Conservation (phyloP, 257 asterid species). For the Linaria vulgaris region DNA sequence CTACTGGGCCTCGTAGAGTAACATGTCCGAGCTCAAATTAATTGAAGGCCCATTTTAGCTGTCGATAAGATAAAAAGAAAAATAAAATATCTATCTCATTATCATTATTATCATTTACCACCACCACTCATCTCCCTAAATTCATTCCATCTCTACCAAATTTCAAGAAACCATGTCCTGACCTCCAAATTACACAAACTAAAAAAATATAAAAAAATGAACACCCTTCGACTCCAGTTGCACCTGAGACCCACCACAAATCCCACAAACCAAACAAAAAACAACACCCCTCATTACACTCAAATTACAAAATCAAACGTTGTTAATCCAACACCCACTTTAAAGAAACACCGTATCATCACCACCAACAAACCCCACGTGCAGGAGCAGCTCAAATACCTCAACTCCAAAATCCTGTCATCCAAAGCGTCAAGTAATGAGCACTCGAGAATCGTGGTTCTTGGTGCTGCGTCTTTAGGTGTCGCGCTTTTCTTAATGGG, state of each 20-base stretch:
- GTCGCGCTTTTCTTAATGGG: constrained; percentile 61
- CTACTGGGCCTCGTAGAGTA: too few species aligned
- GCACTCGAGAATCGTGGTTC: constrained; percentile 39
- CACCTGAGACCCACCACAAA: constrained; percentile 30
- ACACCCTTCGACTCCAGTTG: constrained; percentile 40
- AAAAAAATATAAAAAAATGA: constrained; percentile 35
- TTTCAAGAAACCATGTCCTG: constrained; percentile 19
- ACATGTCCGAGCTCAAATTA: too few species aligned
- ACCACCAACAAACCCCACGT: not conserved
- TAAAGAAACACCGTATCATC: too few species aligned
- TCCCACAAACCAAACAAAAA: constrained; percentile 24
- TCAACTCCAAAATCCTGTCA: too few species aligned
- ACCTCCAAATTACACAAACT: constrained; percentile 11
- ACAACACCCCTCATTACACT: constrained; percentile 25
- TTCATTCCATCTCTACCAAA: not conserved
- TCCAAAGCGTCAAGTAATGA: constrained; percentile 18
- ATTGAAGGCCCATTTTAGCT: constrained; percentile 15
- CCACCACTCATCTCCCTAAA: constrained; percentile 32
- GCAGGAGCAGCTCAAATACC: constrained; percentile 12
- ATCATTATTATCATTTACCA: constrained; percentile 28
- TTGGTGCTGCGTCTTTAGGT: constrained; percentile 59
- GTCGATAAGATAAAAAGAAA: constrained; percentile 33
- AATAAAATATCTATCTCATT: not conserved
- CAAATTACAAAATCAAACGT: constrained; percentile 20
- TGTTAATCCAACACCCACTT: constrained; percentile 18